phyloP scores from a whole-genome alignment of 495 filamentous ascomycete species.

The Tuber umbilicatum region DNA sequence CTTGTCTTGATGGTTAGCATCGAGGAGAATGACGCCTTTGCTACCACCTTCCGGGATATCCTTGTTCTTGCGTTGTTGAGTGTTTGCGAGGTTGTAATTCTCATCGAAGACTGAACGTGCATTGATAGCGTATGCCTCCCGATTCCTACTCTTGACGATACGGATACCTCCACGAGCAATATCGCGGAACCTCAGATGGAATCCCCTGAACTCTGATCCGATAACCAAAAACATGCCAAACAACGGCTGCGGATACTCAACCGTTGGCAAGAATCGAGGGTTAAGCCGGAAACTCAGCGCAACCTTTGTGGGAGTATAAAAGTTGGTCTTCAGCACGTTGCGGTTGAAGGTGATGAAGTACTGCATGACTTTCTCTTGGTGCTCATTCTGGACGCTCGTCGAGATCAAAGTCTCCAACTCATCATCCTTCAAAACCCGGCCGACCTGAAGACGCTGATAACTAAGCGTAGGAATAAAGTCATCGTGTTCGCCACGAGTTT shows the following conservation, averaged over 20 bases:
- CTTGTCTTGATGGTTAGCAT: constrained; percentile 89
- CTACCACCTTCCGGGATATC: constrained; percentile 99
- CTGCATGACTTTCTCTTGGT: constrained; percentile 95
- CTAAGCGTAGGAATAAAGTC: constrained; percentile 66
- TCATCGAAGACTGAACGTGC: constrained; percentile 93
- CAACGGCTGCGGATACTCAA: constrained; percentile 87
- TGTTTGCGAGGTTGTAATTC: constrained; percentile 97
- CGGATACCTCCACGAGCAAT: constrained; percentile 95
- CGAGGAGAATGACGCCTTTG: constrained; percentile 93
- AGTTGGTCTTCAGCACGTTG: constrained; percentile 91
- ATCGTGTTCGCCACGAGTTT: constrained; percentile 68
- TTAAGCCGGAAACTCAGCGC: constrained; percentile 93
- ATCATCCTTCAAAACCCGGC: constrained; percentile 67
- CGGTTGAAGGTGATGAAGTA: constrained; percentile 95
- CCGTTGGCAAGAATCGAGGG: constrained; percentile 76
- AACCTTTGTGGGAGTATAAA: constrained; percentile 98
- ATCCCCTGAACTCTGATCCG: constrained; percentile 90
- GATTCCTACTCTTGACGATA: constrained; percentile 94
- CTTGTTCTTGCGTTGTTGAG: constrained; percentile 99
- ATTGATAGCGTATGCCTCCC: constrained; percentile 92
- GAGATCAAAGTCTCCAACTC: constrained; percentile 76
- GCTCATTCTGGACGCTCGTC: constrained; percentile 74
- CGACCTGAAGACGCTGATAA: constrained; percentile 64
- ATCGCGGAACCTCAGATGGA: constrained; percentile 95
- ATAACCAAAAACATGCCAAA: constrained; percentile 99